These are phyloP conservation scores for Bifiguratus adelaidae DNA, from an alignment of 192 early-diverging fungal species.

Conservation along the genomic window DNA sequence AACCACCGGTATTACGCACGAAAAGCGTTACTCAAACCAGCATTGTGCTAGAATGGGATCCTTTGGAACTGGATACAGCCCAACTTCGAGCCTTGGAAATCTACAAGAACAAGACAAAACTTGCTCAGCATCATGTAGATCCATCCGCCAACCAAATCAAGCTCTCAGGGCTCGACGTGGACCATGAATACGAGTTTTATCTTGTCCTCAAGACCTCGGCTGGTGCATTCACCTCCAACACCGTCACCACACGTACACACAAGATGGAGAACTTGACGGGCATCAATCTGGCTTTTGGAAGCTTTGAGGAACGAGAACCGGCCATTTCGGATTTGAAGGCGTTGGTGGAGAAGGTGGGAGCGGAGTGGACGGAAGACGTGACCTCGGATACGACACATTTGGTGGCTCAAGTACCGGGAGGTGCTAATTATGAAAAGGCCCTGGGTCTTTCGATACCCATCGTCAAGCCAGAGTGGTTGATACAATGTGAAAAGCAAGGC, in stretches of 20 bases:
- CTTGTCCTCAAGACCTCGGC: constrained; percentile 90
- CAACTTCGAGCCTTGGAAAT: constrained; percentile 82
- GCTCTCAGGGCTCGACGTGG: constrained; percentile 82
- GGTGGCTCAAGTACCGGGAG: constrained; percentile 72
- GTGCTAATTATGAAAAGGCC: constrained; percentile 81
- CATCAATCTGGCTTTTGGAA: constrained; percentile 91
- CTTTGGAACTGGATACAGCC: constrained; percentile 71
- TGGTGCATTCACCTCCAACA: constrained; percentile 70
- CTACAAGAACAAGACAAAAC: constrained; percentile 78
- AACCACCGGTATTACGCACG: constrained; percentile 65
- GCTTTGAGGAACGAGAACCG: constrained; percentile 59
- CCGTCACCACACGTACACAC: constrained; percentile 72
- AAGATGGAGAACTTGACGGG: constrained; percentile 96
- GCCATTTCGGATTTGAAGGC: constrained; percentile 70
- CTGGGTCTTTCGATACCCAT: constrained; percentile 87
- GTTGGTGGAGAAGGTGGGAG: constrained; percentile 72
- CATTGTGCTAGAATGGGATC: constrained; percentile 84
- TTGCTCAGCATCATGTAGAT: constrained; percentile 47
- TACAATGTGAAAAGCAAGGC: constrained; percentile 79
- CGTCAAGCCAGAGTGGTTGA: constrained; percentile 92
- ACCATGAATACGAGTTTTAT: constrained; percentile 83
- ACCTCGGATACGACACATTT: constrained; percentile 87
- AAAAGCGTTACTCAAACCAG: constrained; percentile 80
- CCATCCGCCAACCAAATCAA: constrained; percentile 50
- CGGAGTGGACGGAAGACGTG: constrained; percentile 77